These are phyloP conservation scores for Diospyros kaki DNA, from an alignment of 148 eudicot species.

Conservation along the genomic window DNA sequence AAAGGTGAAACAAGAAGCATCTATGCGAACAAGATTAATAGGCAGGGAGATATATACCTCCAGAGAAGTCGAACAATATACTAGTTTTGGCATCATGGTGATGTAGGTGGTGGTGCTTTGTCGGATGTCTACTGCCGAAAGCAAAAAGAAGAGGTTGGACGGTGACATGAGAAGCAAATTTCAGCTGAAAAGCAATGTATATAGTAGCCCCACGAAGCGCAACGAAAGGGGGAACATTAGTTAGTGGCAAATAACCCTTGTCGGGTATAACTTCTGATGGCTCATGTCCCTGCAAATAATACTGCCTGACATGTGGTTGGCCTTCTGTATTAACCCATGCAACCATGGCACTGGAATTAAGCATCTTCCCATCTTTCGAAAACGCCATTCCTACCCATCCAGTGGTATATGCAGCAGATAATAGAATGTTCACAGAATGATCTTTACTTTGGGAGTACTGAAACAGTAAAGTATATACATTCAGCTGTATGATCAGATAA, in stretches of 20 bases:
- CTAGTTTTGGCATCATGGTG: conserved; percentile 73
- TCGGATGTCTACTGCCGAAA: conserved; percentile 57
- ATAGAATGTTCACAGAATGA: conserved; percentile 56
- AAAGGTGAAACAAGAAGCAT: neutral
- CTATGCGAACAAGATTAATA: neutral
- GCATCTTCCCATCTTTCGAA: conserved; percentile 89
- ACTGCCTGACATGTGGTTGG: conserved; percentile 62
- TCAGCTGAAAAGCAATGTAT: conserved; percentile 81
- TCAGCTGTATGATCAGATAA: neutral
- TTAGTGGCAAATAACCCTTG: conserved; percentile 75
- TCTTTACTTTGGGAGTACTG: conserved; percentile 83
- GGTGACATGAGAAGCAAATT: conserved; percentile 34
- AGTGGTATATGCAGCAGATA: conserved; percentile 75
- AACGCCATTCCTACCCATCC: conserved; percentile 98
- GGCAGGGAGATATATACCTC: conserved; percentile 33
- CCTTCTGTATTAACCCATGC: conserved; percentile 81
- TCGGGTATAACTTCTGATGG: conserved; percentile 49
- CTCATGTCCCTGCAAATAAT: conserved; percentile 51
- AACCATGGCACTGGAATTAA: conserved; percentile 83
- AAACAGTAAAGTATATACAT: conserved; percentile 10
- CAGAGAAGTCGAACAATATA: conserved; percentile 57
- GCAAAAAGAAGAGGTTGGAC: conserved; percentile 77
- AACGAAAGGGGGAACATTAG: conserved; percentile 63
- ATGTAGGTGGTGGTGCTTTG: conserved; percentile 55
- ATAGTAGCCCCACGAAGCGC: conserved; percentile 60